A percentile compares a stretch with the other conserved stretches of the same genome.
These are phyloP conservation scores for Mortierella claussenii DNA, from an alignment of 192 early-diverging fungal species.

Conservation along the genomic window DNA sequence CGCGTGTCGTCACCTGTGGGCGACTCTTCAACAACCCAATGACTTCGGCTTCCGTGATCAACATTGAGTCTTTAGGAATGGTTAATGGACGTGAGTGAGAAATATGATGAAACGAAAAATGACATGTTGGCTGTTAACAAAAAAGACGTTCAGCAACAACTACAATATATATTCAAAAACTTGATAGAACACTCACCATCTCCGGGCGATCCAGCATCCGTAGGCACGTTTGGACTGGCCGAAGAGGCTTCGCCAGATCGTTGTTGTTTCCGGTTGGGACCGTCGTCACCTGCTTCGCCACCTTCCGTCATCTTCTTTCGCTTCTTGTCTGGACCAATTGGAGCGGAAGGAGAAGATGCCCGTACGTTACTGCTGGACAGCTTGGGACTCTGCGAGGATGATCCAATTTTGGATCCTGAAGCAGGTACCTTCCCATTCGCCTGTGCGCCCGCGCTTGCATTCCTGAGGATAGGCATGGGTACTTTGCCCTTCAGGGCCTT, in stretches of 20 bases:
- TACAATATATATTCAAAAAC: neutral
- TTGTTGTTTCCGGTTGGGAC: slow-evolving; percentile 29
- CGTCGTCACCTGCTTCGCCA: slow-evolving; percentile 18
- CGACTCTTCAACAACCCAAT: slow-evolving; percentile 65
- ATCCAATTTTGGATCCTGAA: neutral
- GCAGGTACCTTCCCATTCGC: neutral
- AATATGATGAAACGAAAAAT: neutral
- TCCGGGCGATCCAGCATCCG: slow-evolving; percentile 1
- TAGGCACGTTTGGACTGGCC: neutral
- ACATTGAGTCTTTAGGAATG: slow-evolving; percentile 23
- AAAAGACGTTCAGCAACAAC: neutral
- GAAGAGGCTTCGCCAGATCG: slow-evolving; percentile 13
- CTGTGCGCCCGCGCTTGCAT: slow-evolving; percentile 52
- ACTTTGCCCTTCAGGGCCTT: slow-evolving; percentile 20
- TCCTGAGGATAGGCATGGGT: slow-evolving; percentile 47
- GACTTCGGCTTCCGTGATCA: slow-evolving; percentile 78
- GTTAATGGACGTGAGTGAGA: too few species aligned
- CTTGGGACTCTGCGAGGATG: slow-evolving; percentile 1
- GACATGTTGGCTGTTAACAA: neutral
- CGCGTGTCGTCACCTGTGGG: slow-evolving; percentile 68
- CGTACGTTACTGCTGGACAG: neutral
- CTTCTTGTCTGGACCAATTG: slow-evolving; percentile 23
- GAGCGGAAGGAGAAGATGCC: slow-evolving; percentile 19
- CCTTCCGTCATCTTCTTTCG: slow-evolving; percentile 19
- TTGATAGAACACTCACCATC: slow-evolving; percentile 23